Conservation (phyloP, 106 monocot species). For the Phalaenopsis aphrodite region DNA sequence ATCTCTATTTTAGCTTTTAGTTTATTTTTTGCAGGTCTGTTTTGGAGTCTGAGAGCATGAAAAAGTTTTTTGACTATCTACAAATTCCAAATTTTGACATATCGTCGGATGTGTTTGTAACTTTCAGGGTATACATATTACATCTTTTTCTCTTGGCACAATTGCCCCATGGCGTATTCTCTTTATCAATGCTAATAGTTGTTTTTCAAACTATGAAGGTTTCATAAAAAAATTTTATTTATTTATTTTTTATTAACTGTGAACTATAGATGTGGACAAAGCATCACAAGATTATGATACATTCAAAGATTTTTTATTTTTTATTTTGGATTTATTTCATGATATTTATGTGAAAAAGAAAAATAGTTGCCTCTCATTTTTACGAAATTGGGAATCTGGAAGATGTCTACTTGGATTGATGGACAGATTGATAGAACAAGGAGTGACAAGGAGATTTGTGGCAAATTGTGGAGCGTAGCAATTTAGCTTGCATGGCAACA, state of each 20-base stretch:
- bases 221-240: neutral
- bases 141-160: neutral
- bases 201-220: neutral
- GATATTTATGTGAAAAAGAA: too few relatives aligned
- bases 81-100: conserved; percentile 60
- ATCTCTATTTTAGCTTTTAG: neutral
- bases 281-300: too few relatives aligned
- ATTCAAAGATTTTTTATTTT: too few relatives aligned
- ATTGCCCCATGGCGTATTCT: neutral
- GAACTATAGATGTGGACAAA: neutral
- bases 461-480: too few relatives aligned
- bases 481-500: too few relatives aligned
- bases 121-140: conserved; percentile 44
- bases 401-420: too few relatives aligned
- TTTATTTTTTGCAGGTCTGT: conserved; percentile 37
- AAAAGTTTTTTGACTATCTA: conserved; percentile 62
- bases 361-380: too few relatives aligned
- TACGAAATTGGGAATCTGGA: too few relatives aligned
- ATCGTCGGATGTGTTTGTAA: conserved; percentile 50
- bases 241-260: neutral
- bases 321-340: too few relatives aligned
- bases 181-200: neutral
- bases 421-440: too few relatives aligned
- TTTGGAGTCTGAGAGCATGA: conserved; percentile 55
- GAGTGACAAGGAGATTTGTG: too few relatives aligned